Base-by-base conservation (phyloP, 2,329 filamentous ascomycete species). In the Neonectria ditissima region DNA sequence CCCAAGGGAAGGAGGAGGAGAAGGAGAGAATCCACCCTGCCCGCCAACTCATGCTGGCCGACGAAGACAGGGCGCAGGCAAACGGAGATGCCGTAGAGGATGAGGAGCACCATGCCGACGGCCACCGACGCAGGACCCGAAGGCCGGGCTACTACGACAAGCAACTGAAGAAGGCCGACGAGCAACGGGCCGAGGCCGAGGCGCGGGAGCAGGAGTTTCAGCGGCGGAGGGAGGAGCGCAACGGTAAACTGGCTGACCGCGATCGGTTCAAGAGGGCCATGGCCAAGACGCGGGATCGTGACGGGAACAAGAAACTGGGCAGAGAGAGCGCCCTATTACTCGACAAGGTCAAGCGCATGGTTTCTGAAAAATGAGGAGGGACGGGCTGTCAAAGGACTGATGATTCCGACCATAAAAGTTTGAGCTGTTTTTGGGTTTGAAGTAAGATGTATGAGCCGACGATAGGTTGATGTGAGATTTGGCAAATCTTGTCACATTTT, bases 271-370 rank as follows among this genome's bases (percentile, higher is more conserved):
- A 88, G 63, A 88, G 86, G 70, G 88, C 90, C 67, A 87, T 93
- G 77, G 90, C 91, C 67, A 91, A 90, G 76, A 93, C 94, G 55
- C 88, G 90, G 37, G 88, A 91, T 76, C 89, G 89, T 28, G 87
- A 92, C 75, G 92, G 92, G 11, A 90, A 92, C 80, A 87, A 91
- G 77, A 94, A 93, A 80, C 78, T 97, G 51, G 94, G 94, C 2
- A 85, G 92, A 65, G 93, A 97, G 82, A 94, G 93, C 72, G 86
- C 85, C 34, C 84, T 95, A 39, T 73, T 97, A 71, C 80, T 97
- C 59, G 91, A 93, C 73, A 92, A 90, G 79, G 91, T 95, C 34
- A 90, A 91, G 83, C 89, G 84, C 75, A 82, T 97, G 78, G 86
- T 96, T 65, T 84, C 82, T 2, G 75, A 81, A 28, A 73, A 69